phyloP scores from a whole-genome alignment of 495 filamentous ascomycete species.

The Acidomyces sp. region DNA sequence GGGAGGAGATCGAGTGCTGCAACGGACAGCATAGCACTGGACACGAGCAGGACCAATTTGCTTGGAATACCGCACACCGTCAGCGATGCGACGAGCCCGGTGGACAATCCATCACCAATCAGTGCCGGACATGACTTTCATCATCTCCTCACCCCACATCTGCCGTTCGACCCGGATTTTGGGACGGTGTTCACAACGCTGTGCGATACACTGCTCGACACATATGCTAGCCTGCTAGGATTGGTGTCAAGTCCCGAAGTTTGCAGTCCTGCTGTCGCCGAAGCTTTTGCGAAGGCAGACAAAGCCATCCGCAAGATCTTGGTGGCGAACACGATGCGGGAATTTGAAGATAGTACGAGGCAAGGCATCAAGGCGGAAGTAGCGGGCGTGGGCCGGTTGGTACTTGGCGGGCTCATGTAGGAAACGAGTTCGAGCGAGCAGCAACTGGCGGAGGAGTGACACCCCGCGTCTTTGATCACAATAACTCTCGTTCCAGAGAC shows the following conservation, averaged over 20 bases:
- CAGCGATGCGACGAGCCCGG: slow-evolving; percentile 16
- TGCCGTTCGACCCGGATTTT: slow-evolving; percentile 96
- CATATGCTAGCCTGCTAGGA: slow-evolving; percentile 63
- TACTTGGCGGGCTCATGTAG: slow-evolving; percentile 76
- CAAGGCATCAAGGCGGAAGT: slow-evolving; percentile 64
- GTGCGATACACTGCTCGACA: slow-evolving; percentile 90
- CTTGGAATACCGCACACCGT: slow-evolving; percentile 25
- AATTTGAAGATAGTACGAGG: slow-evolving; percentile 82
- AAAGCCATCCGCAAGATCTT: slow-evolving; percentile 72
- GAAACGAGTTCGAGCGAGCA: no score
- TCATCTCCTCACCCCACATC: slow-evolving; percentile 74
- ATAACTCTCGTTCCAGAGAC: no score
- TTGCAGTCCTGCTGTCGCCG: slow-evolving; percentile 39
- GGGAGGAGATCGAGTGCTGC: slow-evolving; percentile 58
- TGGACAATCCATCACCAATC: slow-evolving; percentile 9
- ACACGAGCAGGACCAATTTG: slow-evolving; percentile 28
- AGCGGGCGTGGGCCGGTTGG: slow-evolving; percentile 70
- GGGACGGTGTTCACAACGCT: slow-evolving; percentile 95
- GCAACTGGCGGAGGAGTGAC: no score
- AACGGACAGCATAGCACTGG: slow-evolving; percentile 41
- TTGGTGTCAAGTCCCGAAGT: slow-evolving; percentile 44
- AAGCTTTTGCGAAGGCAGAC: slow-evolving; percentile 85
- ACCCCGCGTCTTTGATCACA: no score
- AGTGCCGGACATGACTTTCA: slow-evolving; percentile 39
- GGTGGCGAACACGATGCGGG: slow-evolving; percentile 67